Base-by-base conservation (phyloP, 768 basidiomycete genomes). In the Hygrocybe punicea region DNA sequence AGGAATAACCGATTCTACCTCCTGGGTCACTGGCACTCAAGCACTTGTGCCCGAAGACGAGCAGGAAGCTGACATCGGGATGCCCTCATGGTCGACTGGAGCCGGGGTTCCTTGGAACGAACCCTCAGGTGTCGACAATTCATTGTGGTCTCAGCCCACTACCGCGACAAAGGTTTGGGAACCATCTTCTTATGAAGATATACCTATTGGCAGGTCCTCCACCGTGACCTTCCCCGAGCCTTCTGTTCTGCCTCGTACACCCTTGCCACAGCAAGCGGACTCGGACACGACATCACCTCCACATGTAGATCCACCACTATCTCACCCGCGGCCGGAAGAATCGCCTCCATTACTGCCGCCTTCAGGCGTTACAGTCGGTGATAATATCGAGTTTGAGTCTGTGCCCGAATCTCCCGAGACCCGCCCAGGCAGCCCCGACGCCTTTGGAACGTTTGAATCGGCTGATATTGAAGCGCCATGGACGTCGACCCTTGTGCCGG, bases 401-500 rank as follows among this genome's bases (percentile, higher is more conserved):
- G 50, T 29, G 6, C 19, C 34, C 34, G 6, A 52, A 36, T 51
- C 29, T n/a, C 17, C 17, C 33, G 45, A 47, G 11, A 17, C n/a
- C n/a, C 50, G 16, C 17, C 33, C 50, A 4, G 52, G 39, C 11
- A 56, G 55, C 36, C 76, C 77, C n/a, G 84, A 84, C 65, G 76
- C 69, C 3, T 84, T 84, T 63, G 82, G 84, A 16, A 78, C 81
- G 3, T 87, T 87, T 58, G 83, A 84, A 65, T 75, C 80, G 11
- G 84, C 72, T 5, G 54, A 72, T n/a, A 47, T 63, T 40, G 73
- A 68, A 11, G 74, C 73, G 23, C 72, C 77, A 40, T 78, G 77
- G 73, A 62, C 75, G 46, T 66, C 53, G 49, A 61, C 68, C 11
- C 50, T 45, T 4, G 65, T 69, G 46, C 46, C 63, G 11, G 24